Evolutionary conservation across 2,329 filamentous ascomycete species (phyloP), one percentile per base, ranked within the genome.

Genomic region (Fusarium oxysporum): DNA sequence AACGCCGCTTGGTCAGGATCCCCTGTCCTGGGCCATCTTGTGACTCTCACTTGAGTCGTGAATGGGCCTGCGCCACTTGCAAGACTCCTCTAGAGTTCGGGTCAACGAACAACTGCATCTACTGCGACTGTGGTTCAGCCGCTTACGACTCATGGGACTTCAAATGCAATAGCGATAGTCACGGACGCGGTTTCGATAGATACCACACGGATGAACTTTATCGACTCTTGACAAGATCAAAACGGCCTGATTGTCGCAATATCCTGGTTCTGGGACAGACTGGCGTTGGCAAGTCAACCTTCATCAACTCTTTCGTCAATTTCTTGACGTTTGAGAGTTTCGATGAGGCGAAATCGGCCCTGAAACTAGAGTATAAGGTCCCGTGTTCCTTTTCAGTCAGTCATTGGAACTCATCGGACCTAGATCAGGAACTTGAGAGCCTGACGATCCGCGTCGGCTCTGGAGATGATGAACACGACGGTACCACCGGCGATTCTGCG

Each of bases 211-310:
- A n/a, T 12, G 59, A 67, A 1, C 43, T 62, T 21, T 23, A 41
- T 23, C 21, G 35, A 28, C 32, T 33, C 17, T n/a, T 65, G n/a
- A 25, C 30, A 19, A 25, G 14, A 8, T 12, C 67, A 3, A 17
- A 56, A 3, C 40, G 30, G 1, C 41, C 41, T 16, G 75, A 82
- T 5, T 75, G 81, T 23, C 58, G 82, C 32, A 86, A 86, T 47
- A 84, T 87, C 23, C 67, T 87, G 30, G 81, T 87, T 8, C 76
- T 87, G 0, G 85, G 85, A 0, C 84, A 86, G 70, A 85, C 85
- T 1, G 85, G 85, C 0, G 85, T 86, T 0, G 85, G 85, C 0
- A 87, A 87, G 58, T 85, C 83, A 3, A 86, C 85, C 0, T 87
- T 82, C 45, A 86, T 87, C 74, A 87, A 86, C 51, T 81, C 84